Evolutionary conservation across 2,329 filamentous ascomycete species (phyloP).

Genomic region (Pestalotiopsis sp.): DNA sequence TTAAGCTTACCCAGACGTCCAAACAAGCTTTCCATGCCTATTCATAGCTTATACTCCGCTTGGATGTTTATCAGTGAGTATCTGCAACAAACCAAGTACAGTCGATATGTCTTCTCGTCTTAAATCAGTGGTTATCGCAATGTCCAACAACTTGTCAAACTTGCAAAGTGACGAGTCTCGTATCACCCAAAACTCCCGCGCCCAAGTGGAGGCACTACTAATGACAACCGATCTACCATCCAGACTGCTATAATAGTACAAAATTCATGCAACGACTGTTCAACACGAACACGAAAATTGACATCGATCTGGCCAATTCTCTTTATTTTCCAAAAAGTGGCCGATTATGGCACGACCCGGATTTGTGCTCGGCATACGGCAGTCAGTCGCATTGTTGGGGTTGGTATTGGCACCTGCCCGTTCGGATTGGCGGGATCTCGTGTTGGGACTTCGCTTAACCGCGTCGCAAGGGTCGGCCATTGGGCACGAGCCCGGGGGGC

Average conservation of each 20-base stretch:
- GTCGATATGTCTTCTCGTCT: too few relatives aligned
- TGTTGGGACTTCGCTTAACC: constrained; percentile 2
- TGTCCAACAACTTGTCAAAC: not conserved
- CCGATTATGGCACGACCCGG: not conserved
- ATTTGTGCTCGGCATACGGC: not conserved
- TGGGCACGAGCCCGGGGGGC: not conserved
- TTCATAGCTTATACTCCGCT: too few relatives aligned
- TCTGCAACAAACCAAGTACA: too few relatives aligned
- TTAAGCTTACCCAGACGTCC: too few relatives aligned
- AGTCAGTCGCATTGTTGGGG: not conserved
- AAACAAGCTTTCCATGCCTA: too few relatives aligned
- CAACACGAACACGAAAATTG: too few relatives aligned
- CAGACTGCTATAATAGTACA: too few relatives aligned
- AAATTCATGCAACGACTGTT: too few relatives aligned
- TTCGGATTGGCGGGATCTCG: constrained; percentile 6
- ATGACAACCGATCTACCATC: not conserved
- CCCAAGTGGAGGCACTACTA: not conserved
- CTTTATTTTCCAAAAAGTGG: not conserved
- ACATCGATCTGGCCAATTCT: too few relatives aligned
- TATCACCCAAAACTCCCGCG: not conserved
- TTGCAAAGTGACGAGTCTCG: not conserved
- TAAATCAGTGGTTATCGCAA: too few relatives aligned
- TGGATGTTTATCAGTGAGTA: too few relatives aligned
- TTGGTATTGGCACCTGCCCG: not conserved
- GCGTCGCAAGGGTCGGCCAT: not conserved